These are phyloP conservation scores for Penicillium sp. DNA, from an alignment of 2,329 filamentous ascomycete species.

Conservation along the genomic window DNA sequence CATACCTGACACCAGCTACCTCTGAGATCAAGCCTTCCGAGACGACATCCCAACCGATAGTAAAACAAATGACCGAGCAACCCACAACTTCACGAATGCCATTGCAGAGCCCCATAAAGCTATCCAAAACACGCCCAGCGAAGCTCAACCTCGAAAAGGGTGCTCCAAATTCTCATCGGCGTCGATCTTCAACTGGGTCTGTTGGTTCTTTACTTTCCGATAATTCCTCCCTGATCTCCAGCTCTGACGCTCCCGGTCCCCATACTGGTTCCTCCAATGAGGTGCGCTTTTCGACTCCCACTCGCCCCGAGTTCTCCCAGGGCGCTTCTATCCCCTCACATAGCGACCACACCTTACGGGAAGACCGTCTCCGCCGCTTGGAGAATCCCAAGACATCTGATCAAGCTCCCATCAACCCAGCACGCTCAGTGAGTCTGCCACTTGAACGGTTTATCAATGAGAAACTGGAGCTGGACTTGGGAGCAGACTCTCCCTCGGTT, in stretches of 20 bases:
- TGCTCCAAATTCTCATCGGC: conserved; percentile 16
- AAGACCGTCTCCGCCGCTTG: conserved; percentile 31
- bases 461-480: conserved; percentile 30
- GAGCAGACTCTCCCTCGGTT: conserved; percentile 16
- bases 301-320: conserved; percentile 18
- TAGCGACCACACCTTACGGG: conserved; percentile 31
- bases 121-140: conserved; percentile 26
- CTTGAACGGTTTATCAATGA: conserved; percentile 43
- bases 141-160: conserved; percentile 23
- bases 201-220: conserved; percentile 31
- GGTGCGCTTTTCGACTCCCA: conserved; percentile 24
- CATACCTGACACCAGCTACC: too few relatives aligned
- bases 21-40: too few relatives aligned
- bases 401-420: conserved; percentile 27
- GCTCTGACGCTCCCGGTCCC: conserved; percentile 27
- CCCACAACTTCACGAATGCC: conserved; percentile 21
- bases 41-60: neutral
- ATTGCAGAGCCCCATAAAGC: conserved; percentile 36
- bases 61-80: conserved; percentile 9
- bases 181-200: conserved; percentile 32
- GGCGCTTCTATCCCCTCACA: conserved; percentile 19
- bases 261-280: conserved; percentile 29
- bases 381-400: conserved; percentile 26
- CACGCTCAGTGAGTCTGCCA: conserved; percentile 36
- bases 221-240: conserved; percentile 33